Percentiles rank a stretch among this genome's conserved stretches.
phyloP scores from a whole-genome alignment of 1,139 yeast genomes.

The Taphrina communis region DNA sequence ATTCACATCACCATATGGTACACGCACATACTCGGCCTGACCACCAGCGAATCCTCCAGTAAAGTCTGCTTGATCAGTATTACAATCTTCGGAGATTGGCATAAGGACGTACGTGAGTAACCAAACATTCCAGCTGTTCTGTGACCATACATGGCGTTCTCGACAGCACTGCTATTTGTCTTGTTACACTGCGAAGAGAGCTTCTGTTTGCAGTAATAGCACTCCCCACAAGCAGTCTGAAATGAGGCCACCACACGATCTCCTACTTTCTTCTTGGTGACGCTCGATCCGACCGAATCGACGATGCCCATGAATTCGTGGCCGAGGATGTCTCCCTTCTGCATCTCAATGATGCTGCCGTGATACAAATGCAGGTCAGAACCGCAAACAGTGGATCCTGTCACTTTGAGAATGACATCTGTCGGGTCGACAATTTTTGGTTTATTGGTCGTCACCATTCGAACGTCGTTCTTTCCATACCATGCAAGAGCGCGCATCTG shows the following conservation, averaged over 20 bases:
- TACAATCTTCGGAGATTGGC: too few species aligned
- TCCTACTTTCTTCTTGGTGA: slow-evolving; percentile 54
- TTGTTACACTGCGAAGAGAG: slow-evolving; percentile 54
- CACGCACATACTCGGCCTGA: slow-evolving; percentile 57
- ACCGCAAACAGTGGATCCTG: slow-evolving; percentile 59
- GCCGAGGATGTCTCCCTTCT: slow-evolving; percentile 59
- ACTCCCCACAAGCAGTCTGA: slow-evolving; percentile 60
- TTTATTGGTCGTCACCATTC: slow-evolving; percentile 51
- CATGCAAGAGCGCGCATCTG: slow-evolving; percentile 43
- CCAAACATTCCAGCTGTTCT: slow-evolving; percentile 44
- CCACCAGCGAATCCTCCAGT: slow-evolving; percentile 44
- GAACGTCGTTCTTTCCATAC: slow-evolving; percentile 41
- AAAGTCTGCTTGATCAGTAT: slow-evolving; percentile 13
- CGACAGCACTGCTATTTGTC: slow-evolving; percentile 40
- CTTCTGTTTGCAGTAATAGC: slow-evolving; percentile 48
- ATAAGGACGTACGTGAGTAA: slow-evolving; percentile 29
- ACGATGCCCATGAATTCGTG: slow-evolving; percentile 62
- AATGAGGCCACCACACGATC: slow-evolving; percentile 58
- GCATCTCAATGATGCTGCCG: slow-evolving; percentile 48
- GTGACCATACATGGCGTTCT: slow-evolving; percentile 41
- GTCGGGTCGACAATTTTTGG: slow-evolving; percentile 54
- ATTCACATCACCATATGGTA: slow-evolving; percentile 54
- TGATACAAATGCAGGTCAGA: slow-evolving; percentile 54
- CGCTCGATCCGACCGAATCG: slow-evolving; percentile 54
- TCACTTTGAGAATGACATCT: slow-evolving; percentile 57